phyloP scores from a whole-genome alignment of 495 filamentous ascomycete genomes.

The Trichoderma gamsii region DNA sequence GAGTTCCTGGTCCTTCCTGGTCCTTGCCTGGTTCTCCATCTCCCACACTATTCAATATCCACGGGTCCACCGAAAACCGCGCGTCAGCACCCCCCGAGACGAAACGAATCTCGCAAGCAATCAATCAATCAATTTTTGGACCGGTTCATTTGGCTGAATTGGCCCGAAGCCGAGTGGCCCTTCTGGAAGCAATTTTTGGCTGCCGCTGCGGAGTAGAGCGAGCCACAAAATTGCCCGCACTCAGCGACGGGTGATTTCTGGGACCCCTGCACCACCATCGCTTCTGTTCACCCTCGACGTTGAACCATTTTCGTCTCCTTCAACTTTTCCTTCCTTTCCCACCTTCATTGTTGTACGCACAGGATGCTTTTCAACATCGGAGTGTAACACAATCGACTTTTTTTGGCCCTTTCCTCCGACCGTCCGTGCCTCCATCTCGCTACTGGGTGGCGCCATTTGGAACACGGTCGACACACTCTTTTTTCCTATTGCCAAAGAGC shows the following conservation, averaged over 20 bases:
- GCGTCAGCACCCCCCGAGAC: slow-evolving; percentile 6
- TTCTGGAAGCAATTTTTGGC: slow-evolving; percentile 1
- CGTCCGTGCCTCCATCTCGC: slow-evolving; percentile 6
- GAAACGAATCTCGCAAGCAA: slow-evolving; percentile 10
- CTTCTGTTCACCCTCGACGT: background rate
- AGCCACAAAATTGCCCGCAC: background rate
- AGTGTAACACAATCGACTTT: background rate
- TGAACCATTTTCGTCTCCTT: background rate
- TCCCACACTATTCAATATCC: background rate
- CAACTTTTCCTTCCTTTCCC: background rate
- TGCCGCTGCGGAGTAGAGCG: background rate
- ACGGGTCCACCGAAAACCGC: background rate
- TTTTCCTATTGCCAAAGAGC: background rate
- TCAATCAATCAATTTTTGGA: background rate
- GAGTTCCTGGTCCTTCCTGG: slow-evolving; percentile 6
- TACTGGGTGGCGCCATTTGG: slow-evolving; percentile 8
- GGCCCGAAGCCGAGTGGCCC: slow-evolving; percentile 2
- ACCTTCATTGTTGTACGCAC: slow-evolving; percentile 7
- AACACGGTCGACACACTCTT: slow-evolving; percentile 1
- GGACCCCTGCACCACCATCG: background rate
- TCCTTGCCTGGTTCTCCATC: slow-evolving; percentile 4
- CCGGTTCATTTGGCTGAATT: background rate
- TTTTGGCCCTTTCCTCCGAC: background rate
- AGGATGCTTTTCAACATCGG: slow-evolving; percentile 10
- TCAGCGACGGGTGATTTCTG: background rate